Evolutionary conservation across 2,329 filamentous ascomycete species (phyloP), one percentile per base, ranked within the genome.

Genomic region (Trichoderma aggressivum): DNA sequence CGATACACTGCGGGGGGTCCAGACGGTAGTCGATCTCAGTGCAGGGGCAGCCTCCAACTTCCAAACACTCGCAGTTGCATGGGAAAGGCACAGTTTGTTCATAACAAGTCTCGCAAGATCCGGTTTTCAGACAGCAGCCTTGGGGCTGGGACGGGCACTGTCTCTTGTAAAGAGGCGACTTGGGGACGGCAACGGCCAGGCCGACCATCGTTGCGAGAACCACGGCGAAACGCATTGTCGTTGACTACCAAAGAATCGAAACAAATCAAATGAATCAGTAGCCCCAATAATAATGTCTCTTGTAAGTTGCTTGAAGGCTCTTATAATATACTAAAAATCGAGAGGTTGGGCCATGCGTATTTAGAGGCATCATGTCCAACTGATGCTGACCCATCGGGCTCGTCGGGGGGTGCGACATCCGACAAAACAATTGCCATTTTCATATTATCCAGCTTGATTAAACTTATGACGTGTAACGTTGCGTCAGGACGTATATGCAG

Each of bases 61-160:
- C 8, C 12, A 70, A 32, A 8, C 68, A 70, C 18, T 39, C 61
- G 26, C 61, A 70, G 26, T 70, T 66, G 50, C 61, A 70, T 7
- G 24, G 24, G 18, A 7, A 70, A 7, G 68, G 68, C 26, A 50
- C 68, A 26, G 39, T 43, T 43, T 16, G 26, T 16, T 50, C 61
- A n/a, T 70, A 66, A 18, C 68, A 70, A 26, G 68, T 70, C 26
- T 70, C 16, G 24, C 68, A 70, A 34, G 53, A 58, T 16, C 50
- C 61, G 1, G 47, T 56, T n/a, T 70, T 5, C 28, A 70, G 16
- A 28, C 61, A 70, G 28, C 68, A 70, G 10, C 30, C 50, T 21
- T 70, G 60, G 2, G 43, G 59, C 12, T 70, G 68, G n/a, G 50
- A 16, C 10, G 24, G 18, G 26, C 68, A 70, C 47, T 70, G 68